Percentiles rank a stretch among this genome's conserved stretches.
Evolutionary conservation across 345 rosid species (phyloP).

Genomic region (Aethionema arabicum): DNA sequence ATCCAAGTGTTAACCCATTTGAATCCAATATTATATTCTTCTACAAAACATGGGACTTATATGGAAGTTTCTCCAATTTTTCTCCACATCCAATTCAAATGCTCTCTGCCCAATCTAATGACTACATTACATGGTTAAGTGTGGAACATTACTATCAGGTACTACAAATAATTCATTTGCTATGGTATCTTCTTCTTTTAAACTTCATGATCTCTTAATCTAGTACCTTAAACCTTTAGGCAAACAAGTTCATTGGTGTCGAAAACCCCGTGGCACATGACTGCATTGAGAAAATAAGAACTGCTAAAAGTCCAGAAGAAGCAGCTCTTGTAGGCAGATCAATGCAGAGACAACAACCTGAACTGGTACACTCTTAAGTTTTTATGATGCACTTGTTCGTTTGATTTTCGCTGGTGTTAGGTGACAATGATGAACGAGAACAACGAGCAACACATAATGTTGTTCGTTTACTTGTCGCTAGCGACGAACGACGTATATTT

Average conservation of each 20-base stretch:
- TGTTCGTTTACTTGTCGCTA: too few relatives aligned
- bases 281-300: slow-evolving; percentile 59
- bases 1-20: slow-evolving; percentile 68
- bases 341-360: slow-evolving; percentile 56
- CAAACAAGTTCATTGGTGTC: slow-evolving; percentile 60
- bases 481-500: too few relatives aligned
- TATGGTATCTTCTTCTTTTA: slow-evolving; percentile 16
- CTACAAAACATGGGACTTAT: slow-evolving; percentile 94
- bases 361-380: slow-evolving; percentile 52
- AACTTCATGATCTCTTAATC: slow-evolving; percentile 3
- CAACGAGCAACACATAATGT: too few relatives aligned
- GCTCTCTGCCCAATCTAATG: slow-evolving; percentile 47
- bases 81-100: slow-evolving; percentile 85
- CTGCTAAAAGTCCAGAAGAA: slow-evolving; percentile 83
- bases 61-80: slow-evolving; percentile 88
- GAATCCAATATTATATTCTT: slow-evolving; percentile 79
- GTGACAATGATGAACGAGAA: too few relatives aligned
- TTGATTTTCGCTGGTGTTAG: too few relatives aligned
- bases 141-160: slow-evolving; percentile 96
- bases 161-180: slow-evolving; percentile 15
- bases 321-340: slow-evolving; percentile 82
- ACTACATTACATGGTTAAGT: slow-evolving; percentile 64
- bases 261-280: slow-evolving; percentile 53
- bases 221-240: slow-evolving; percentile 42
- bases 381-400: not conserved